These are phyloP conservation scores for Petasospora rhodanensis DNA, from an alignment of 1,139 yeast genomes.

Conservation along the genomic window DNA sequence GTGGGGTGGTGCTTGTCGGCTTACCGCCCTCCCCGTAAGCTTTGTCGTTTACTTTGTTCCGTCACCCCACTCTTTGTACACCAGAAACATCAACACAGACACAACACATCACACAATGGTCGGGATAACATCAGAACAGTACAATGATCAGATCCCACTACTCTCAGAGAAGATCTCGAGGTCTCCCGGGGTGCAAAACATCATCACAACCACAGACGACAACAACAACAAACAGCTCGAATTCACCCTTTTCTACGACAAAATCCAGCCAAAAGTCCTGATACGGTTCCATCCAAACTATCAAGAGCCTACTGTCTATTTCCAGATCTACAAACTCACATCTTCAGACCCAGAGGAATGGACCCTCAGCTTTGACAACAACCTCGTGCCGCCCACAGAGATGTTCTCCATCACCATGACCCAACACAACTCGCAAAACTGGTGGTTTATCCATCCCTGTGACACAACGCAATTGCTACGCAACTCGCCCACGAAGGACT, in stretches of 20 bases:
- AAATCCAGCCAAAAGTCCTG: neutral
- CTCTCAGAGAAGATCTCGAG: neutral
- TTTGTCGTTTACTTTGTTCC: too few relatives aligned
- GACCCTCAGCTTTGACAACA: too few relatives aligned
- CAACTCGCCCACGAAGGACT: conserved; percentile 6
- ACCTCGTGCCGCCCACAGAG: neutral
- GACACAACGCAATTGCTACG: conserved; percentile 6
- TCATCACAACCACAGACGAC: neutral
- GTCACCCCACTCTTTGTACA: too few relatives aligned
- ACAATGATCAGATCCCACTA: neutral
- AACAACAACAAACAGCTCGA: neutral
- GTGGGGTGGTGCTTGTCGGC: too few relatives aligned
- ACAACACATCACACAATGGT: too few relatives aligned
- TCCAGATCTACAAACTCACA: neutral
- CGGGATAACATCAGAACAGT: neutral
- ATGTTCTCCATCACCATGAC: conserved; percentile 2
- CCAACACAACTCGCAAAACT: conserved; percentile 3
- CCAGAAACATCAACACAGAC: too few relatives aligned
- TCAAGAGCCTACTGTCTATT: conserved; percentile 2
- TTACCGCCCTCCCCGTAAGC: too few relatives aligned
- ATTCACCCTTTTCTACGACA: too few relatives aligned
- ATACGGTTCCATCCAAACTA: conserved; percentile 1
- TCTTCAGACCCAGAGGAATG: too few relatives aligned
- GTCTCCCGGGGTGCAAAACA: neutral
- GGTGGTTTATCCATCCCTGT: conserved; percentile 14